phyloP scores from a whole-genome alignment of 2,329 filamentous ascomycete genomes.

The Aspergillus chevalieri region DNA sequence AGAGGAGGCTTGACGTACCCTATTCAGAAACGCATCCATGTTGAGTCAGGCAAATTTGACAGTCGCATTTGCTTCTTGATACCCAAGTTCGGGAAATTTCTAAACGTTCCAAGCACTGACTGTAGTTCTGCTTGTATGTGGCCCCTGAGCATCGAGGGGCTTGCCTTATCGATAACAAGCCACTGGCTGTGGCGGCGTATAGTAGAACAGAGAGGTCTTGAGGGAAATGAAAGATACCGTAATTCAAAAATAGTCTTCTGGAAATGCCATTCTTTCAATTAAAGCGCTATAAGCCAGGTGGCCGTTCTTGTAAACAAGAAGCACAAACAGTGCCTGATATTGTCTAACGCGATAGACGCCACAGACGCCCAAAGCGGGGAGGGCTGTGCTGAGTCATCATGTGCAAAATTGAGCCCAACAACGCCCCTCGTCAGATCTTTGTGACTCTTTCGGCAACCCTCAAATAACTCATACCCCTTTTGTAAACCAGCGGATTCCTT shows the following conservation, averaged over 20 bases:
- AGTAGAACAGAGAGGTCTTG: neutral
- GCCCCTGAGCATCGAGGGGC: conserved; percentile 6
- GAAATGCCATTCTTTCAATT: no score
- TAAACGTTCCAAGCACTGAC: neutral
- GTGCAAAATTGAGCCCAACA: conserved; percentile 22
- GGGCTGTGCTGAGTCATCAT: conserved; percentile 25
- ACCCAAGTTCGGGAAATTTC: neutral
- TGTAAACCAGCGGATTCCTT: conserved; percentile 3
- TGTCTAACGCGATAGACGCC: conserved; percentile 7
- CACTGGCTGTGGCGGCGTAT: conserved; percentile 8
- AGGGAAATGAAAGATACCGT: neutral
- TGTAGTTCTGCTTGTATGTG: conserved; percentile 1
- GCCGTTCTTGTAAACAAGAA: neutral
- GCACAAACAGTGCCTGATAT: neutral
- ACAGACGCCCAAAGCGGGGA: conserved; percentile 2
- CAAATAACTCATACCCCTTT: conserved; percentile 8
- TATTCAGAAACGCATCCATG: conserved; percentile 67
- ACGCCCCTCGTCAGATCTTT: conserved; percentile 20
- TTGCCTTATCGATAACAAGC: conserved; percentile 20
- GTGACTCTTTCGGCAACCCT: conserved; percentile 2
- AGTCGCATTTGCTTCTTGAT: neutral
- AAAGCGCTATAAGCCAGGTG: no score
- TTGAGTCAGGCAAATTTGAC: conserved; percentile 17
- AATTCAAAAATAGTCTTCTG: no score
- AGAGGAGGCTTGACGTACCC: conserved; percentile 39